Percentiles rank a stretch among this genome's conserved stretches.
Conservation (phyloP, 73 alveolate species). For the Paramecium biaurelia region DNA sequence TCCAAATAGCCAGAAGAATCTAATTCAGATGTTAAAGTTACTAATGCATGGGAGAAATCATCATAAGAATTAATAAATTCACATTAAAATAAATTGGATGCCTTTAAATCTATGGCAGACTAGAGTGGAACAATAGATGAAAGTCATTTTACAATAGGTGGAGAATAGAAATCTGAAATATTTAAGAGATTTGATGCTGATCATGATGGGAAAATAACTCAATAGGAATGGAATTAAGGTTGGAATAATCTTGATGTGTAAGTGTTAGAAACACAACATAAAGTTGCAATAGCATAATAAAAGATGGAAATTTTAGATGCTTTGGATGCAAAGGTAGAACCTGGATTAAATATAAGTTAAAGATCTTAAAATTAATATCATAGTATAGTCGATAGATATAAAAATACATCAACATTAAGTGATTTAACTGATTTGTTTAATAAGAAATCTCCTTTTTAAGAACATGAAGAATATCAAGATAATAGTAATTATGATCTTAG, state of each 20-base stretch:
- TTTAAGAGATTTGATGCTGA: background rate
- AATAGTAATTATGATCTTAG: background rate
- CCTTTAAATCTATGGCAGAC: constrained; percentile 14
- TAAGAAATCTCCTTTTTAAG: background rate
- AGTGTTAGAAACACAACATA: background rate
- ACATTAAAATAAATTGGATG: constrained; percentile 16
- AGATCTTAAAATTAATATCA: background rate
- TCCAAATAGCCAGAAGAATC: background rate
- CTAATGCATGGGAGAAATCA: background rate
- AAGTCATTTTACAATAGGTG: background rate
- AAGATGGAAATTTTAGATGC: background rate
- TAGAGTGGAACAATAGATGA: constrained; percentile 2
- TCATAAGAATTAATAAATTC: background rate
- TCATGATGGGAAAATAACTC: background rate
- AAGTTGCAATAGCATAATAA: background rate
- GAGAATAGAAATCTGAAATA: background rate
- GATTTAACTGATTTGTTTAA: background rate
- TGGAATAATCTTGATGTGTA: constrained; percentile 2
- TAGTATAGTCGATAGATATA: background rate
- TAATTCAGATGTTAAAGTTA: background rate
- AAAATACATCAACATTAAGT: background rate
- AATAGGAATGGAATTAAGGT: background rate
- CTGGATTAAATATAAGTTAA: background rate
- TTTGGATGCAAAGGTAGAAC: background rate
- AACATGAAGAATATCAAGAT: background rate